These are phyloP conservation scores for Cryphonectria nitschkei DNA, from an alignment of 2,329 filamentous ascomycete species.

Conservation along the genomic window DNA sequence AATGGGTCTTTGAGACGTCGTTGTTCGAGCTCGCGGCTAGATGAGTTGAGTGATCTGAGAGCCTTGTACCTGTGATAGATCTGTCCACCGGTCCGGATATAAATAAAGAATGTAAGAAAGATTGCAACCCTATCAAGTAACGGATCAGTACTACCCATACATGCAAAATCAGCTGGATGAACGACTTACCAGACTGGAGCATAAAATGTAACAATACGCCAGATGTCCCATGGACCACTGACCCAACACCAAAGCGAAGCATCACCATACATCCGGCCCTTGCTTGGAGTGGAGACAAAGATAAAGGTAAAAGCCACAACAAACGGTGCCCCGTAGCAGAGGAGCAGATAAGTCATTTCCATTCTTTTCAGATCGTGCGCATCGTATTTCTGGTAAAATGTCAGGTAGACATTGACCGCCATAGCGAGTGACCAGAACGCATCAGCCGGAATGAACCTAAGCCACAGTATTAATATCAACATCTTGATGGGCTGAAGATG, in stretches of 20 bases:
- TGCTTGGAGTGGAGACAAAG: constrained; percentile 56
- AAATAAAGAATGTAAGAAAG: constrained; percentile 65
- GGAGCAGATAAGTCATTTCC: constrained; percentile 70
- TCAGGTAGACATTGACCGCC: constrained; percentile 82
- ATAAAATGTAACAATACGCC: constrained; percentile 77
- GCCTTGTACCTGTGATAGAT: constrained; percentile 70
- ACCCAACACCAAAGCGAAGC: constrained; percentile 86
- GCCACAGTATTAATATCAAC: background rate
- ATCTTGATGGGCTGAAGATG: background rate
- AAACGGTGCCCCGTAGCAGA: constrained; percentile 75
- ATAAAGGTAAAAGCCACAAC: constrained; percentile 69
- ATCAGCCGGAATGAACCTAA: constrained; percentile 78
- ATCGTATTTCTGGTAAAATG: constrained; percentile 76
- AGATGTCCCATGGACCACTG: constrained; percentile 66
- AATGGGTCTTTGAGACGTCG: constrained; percentile 49
- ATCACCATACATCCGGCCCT: constrained; percentile 70
- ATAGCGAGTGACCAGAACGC: constrained; percentile 79
- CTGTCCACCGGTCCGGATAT: constrained; percentile 64
- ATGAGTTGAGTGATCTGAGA: constrained; percentile 54
- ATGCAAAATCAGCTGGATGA: too few relatives aligned
- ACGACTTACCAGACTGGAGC: constrained; percentile 65
- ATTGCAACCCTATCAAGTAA: constrained; percentile 58
- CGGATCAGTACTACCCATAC: background rate
- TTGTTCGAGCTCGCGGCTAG: constrained; percentile 49
- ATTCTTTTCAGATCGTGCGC: constrained; percentile 65